Base-by-base conservation (phyloP, 2,329 filamentous ascomycete species). In the Aspergillus brasiliensis region DNA sequence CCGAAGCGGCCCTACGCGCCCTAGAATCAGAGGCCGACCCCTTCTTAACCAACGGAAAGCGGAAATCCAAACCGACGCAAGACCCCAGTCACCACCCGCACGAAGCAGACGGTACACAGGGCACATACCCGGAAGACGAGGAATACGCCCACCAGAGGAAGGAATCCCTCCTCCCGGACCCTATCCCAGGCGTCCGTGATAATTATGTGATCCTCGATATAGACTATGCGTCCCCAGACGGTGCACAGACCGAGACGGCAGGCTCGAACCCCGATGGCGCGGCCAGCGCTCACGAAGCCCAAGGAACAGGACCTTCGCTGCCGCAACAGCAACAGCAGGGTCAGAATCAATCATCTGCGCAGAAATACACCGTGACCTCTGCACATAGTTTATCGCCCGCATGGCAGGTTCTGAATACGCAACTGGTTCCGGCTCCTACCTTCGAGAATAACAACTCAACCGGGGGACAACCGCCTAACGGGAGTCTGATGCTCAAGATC, bases 361-460 rank as follows among this genome's bases (percentile, higher is more conserved):
- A 46, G 69, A 79, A 57, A 25, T 80, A 76, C 56, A 80, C 77
- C 1, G 85, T 98, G 0, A 80, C 84, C 0, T 86, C 86, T 58
- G 89, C 91, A 1, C 86, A 89, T 44, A 92, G 89, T 62, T 78
- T 97, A 11, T 90, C 86, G 8, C 79, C 88, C 0, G 85, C 89
- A 52, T 98, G 94, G 88, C 87, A 89, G 68, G 81, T 89, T 13
- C 77, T 86, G 34, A 76, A 78, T 15, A 82, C 83, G 0, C 76
- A 77, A 8, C 75, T 90, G 8, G 77, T 79, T 7, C 79, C 81
- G 8, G 88, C 88, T 15, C 88, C 88, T 1, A 88, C 85, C 2
- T 90, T 87, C 71, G 84, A 85, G 46, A 81, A 80, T 46, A 79
- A 80, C 44, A 79, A 76, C 25, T 85, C 86, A 49, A 80, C 86